Conservation (phyloP, 2,329 filamentous ascomycete species). For the Dothideomycetes sp. region DNA sequence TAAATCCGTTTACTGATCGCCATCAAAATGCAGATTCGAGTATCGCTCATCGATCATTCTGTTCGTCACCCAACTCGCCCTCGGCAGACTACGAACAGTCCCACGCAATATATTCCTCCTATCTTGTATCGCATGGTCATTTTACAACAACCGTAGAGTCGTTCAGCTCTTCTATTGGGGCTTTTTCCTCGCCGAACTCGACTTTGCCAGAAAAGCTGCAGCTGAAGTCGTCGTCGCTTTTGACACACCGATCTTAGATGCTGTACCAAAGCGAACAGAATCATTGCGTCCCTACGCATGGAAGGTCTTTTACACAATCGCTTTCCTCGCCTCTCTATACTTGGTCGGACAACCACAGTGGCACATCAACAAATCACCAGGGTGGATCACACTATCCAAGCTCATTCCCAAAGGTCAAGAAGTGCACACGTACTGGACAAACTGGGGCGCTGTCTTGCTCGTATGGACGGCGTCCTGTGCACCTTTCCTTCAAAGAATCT, state of each 20-base stretch:
- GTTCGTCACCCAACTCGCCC: constrained; percentile 45
- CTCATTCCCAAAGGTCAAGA: constrained; percentile 10
- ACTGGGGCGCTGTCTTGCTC: neutral
- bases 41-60: constrained; percentile 50
- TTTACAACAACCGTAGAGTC: constrained; percentile 45
- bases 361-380: constrained; percentile 2
- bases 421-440: neutral
- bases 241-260: too few species aligned
- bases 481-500: constrained; percentile 40
- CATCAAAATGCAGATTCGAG: constrained; percentile 34
- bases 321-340: constrained; percentile 9
- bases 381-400: constrained; percentile 5
- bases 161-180: constrained; percentile 47
- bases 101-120: constrained; percentile 35
- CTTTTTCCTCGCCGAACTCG: constrained; percentile 47
- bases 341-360: constrained; percentile 8
- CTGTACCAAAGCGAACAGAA: too few species aligned
- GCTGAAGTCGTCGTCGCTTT: neutral
- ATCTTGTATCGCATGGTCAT: constrained; percentile 37
- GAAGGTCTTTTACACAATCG: constrained; percentile 2
- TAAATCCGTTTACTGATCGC: constrained; percentile 47
- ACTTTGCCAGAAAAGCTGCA: constrained; percentile 35
- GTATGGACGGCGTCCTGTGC: constrained; percentile 29
- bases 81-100: constrained; percentile 4
- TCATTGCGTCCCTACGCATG: too few species aligned